phyloP scores from a whole-genome alignment of 768 basidiomycete genomes.

The Tephrocybe sp. region DNA sequence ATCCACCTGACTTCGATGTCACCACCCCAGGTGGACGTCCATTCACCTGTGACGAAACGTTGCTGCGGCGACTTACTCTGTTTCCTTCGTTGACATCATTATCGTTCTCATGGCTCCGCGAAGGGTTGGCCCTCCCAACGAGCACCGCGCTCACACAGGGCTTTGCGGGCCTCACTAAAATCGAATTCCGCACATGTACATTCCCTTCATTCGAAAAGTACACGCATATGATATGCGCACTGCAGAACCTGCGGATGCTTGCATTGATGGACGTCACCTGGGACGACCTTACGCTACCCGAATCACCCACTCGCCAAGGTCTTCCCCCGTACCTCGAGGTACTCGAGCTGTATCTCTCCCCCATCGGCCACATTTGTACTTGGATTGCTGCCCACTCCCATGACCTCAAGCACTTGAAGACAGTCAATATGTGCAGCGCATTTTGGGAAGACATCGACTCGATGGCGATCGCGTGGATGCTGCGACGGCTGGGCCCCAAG shows the following conservation, averaged over 20 bases:
- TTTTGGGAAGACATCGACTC: slow-evolving; percentile 23
- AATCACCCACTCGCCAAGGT: slow-evolving; percentile 2
- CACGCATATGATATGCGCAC: slow-evolving; percentile 19
- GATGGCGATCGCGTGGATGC: slow-evolving; percentile 22
- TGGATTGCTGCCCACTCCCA: slow-evolving; percentile 19
- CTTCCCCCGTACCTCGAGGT: slow-evolving; percentile 18
- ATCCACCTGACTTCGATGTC: slow-evolving; percentile 3
- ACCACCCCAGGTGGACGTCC: background rate
- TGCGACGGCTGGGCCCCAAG: slow-evolving; percentile 21
- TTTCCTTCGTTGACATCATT: slow-evolving; percentile 18
- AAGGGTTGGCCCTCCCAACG: slow-evolving; percentile 12
- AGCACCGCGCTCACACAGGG: slow-evolving; percentile 9
- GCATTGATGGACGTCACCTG: slow-evolving; percentile 24
- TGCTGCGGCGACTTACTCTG: slow-evolving; percentile 12
- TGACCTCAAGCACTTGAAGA: slow-evolving; percentile 12
- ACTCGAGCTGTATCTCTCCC: slow-evolving; percentile 21
- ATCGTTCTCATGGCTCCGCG: slow-evolving; percentile 18
- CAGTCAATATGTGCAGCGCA: slow-evolving; percentile 18
- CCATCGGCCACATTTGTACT: slow-evolving; percentile 19
- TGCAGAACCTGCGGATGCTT: slow-evolving; percentile 19
- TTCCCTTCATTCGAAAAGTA: slow-evolving; percentile 23
- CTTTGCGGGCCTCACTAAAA: slow-evolving; percentile 21
- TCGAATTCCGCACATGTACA: slow-evolving; percentile 25
- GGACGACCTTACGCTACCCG: slow-evolving; percentile 14
- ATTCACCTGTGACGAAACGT: slow-evolving; percentile 11